These are phyloP conservation scores for Vanderwaltozyma yarrowii DNA, from an alignment of 805 yeast species.

Conservation along the genomic window DNA sequence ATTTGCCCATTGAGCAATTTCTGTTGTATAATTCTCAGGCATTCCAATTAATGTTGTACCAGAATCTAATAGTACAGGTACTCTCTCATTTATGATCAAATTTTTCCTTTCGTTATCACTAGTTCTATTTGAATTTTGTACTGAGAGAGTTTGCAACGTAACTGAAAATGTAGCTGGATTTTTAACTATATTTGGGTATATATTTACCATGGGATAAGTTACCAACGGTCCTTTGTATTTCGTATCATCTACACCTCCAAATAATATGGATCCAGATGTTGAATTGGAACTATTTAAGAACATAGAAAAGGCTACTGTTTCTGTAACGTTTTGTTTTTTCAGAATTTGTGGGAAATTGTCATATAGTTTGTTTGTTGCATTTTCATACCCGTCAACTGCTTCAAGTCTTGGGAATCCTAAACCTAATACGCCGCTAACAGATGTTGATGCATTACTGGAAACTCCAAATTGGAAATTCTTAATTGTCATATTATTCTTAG, in stretches of 20 bases:
- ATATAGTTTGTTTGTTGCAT: conserved; percentile 27
- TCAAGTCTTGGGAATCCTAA: conserved; percentile 65
- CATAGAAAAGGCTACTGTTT: conserved; percentile 32
- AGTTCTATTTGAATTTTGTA: no score
- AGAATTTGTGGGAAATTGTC: conserved; percentile 33
- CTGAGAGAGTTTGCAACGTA: neutral
- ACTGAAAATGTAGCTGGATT: neutral
- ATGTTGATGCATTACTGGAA: conserved; percentile 53
- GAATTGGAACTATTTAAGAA: conserved; percentile 40
- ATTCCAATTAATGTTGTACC: conserved; percentile 38
- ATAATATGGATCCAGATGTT: conserved; percentile 35
- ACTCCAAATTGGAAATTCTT: conserved; percentile 55
- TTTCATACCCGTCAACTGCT: conserved; percentile 15
- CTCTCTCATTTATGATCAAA: conserved; percentile 1
- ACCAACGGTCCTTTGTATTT: conserved; percentile 29
- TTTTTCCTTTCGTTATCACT: no score
- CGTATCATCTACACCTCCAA: conserved; percentile 34
- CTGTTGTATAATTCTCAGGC: conserved; percentile 22
- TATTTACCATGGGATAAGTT: conserved; percentile 26
- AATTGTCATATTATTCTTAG: conserved; percentile 31
- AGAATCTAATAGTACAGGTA: conserved; percentile 36
- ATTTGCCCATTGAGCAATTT: neutral
- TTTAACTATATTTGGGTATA: neutral
- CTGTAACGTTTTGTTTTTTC: conserved; percentile 29
- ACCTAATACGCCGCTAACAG: conserved; percentile 57